Evolutionary conservation across 345 rosid genomes (phyloP).

Genomic region (Boechera stricta): DNA sequence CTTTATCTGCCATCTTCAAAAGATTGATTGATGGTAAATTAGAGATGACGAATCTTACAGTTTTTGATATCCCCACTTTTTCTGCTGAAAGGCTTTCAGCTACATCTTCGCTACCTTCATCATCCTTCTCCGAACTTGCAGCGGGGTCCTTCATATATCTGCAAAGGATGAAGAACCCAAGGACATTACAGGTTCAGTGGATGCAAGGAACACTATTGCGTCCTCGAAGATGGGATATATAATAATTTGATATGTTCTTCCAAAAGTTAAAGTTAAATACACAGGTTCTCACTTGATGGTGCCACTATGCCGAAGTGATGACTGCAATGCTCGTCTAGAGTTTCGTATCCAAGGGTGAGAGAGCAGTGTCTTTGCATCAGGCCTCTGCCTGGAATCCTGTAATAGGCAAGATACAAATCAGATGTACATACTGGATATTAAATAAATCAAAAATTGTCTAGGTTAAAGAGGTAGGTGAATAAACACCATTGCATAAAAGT

Average conservation of each 20-base stretch:
- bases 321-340: constrained; percentile 82
- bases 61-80: constrained; percentile 56
- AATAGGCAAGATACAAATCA: constrained; percentile 36
- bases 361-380: constrained; percentile 98
- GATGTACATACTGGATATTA: constrained; percentile 13
- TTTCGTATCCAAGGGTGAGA: constrained; percentile 99
- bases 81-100: constrained; percentile 55
- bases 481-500: constrained; percentile 5
- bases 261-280: constrained; percentile 2
- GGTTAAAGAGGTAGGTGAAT: constrained; percentile 22
- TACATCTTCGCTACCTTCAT: constrained; percentile 59
- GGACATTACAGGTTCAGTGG: constrained; percentile 23
- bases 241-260: background rate
- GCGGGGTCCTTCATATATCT: constrained; percentile 63
- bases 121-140: constrained; percentile 58
- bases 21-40: constrained; percentile 13
- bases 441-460: background rate
- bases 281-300: constrained; percentile 63
- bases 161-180: constrained; percentile 37
- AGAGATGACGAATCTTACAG: constrained; percentile 51
- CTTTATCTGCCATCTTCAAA: constrained; percentile 30
- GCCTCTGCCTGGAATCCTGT: constrained; percentile 98
- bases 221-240: constrained; percentile 8
- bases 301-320: constrained; percentile 86
- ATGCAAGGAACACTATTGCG: constrained; percentile 25